phyloP scores from a whole-genome alignment of 2,329 filamentous ascomycete species.

The Beauveria pseudobassiana region DNA sequence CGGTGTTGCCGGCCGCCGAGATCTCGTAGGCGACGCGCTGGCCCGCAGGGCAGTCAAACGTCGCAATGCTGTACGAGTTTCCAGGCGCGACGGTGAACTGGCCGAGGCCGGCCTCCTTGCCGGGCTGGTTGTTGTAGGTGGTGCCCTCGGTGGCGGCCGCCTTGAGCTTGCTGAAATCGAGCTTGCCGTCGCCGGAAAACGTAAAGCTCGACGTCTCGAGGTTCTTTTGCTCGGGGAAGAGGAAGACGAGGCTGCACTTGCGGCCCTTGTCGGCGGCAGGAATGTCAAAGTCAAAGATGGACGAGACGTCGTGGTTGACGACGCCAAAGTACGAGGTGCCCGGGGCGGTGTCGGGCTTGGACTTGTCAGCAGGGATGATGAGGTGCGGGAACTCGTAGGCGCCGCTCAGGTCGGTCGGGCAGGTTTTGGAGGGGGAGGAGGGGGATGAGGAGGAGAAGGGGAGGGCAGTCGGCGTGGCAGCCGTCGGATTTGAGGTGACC shows the following conservation, averaged over 20 bases:
- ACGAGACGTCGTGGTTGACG: slow-evolving; percentile 43
- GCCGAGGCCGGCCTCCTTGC: slow-evolving; percentile 35
- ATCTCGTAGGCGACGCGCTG: slow-evolving; percentile 45
- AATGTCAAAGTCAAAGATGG: slow-evolving; percentile 65
- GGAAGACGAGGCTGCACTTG: slow-evolving; percentile 57
- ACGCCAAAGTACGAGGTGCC: slow-evolving; percentile 51
- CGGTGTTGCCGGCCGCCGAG: slow-evolving; percentile 37
- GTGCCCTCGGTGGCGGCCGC: slow-evolving; percentile 39
- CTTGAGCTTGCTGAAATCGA: slow-evolving; percentile 45
- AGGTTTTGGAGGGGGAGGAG: slow-evolving; percentile 21
- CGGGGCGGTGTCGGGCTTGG: slow-evolving; percentile 40
- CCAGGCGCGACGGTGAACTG: slow-evolving; percentile 41
- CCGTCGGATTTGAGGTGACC: slow-evolving; percentile 37
- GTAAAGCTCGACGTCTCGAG: slow-evolving; percentile 53
- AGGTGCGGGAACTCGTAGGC: slow-evolving; percentile 52
- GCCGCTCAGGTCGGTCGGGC: slow-evolving; percentile 37
- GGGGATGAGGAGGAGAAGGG: slow-evolving; percentile 13
- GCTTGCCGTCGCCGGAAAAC: slow-evolving; percentile 37
- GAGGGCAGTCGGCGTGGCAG: slow-evolving; percentile 22
- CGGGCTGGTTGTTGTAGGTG: slow-evolving; percentile 46
- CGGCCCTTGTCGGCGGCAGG: slow-evolving; percentile 44
- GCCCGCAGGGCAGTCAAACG: slow-evolving; percentile 47
- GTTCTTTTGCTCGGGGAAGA: slow-evolving; percentile 48
- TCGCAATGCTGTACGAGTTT: slow-evolving; percentile 44
- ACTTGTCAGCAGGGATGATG: slow-evolving; percentile 52